These are phyloP conservation scores for Tulasnella sp. DNA, from an alignment of 768 basidiomycete species.

Conservation along the genomic window DNA sequence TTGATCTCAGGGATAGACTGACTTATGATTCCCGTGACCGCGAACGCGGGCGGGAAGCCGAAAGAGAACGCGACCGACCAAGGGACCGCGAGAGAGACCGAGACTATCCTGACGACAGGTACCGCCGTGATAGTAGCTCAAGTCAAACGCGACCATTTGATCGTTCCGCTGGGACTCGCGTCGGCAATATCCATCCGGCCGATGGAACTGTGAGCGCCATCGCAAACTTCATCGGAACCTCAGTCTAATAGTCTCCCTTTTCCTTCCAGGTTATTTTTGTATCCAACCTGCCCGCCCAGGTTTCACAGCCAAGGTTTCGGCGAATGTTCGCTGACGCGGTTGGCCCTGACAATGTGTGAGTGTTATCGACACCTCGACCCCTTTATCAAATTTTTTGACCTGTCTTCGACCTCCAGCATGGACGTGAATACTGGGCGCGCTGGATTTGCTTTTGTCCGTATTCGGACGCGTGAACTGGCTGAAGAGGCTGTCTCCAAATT, in stretches of 20 bases:
- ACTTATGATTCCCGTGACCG: conserved; percentile 3
- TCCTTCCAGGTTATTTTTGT: conserved; percentile 21
- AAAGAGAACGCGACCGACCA: conserved; percentile 18
- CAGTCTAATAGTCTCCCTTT: neutral
- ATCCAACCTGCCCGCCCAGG: conserved; percentile 21
- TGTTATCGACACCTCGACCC: neutral
- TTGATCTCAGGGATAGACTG: neutral
- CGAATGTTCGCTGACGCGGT: conserved; percentile 13
- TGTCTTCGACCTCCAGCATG: neutral
- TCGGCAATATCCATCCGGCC: neutral
- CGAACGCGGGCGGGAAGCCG: conserved; percentile 16
- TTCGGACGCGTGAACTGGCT: neutral
- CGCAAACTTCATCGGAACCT: neutral
- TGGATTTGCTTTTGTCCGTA: conserved; percentile 24
- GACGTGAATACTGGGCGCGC: conserved; percentile 25
- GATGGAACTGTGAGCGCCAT: conserved; percentile 17
- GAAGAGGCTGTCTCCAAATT: conserved; percentile 21
- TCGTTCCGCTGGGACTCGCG: neutral
- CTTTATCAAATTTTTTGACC: neutral
- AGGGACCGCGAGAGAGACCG: conserved; percentile 25
- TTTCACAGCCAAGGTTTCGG: conserved; percentile 12
- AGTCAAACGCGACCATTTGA: neutral
- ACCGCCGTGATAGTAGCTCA: neutral
- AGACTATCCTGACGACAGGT: conserved; percentile 8
- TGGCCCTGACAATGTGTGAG: conserved; percentile 20